A percentile compares a stretch with the other conserved stretches of the same genome.
Evolutionary conservation across 2,329 filamentous ascomycete genomes (phyloP).

Genomic region (Cryphonectria carpinicola): DNA sequence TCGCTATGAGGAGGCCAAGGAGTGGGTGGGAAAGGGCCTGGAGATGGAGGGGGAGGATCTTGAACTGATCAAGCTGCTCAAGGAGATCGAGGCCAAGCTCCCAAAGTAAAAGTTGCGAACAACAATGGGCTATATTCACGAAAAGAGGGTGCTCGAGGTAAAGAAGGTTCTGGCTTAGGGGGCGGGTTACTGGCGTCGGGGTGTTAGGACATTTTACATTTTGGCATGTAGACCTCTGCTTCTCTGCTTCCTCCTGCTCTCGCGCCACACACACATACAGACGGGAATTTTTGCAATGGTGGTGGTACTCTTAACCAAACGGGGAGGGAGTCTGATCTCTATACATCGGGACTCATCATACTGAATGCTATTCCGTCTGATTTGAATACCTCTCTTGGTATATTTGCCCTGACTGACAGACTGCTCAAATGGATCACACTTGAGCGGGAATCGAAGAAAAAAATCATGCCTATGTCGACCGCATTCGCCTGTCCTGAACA

Average conservation of each 20-base stretch:
- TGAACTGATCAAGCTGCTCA: slow-evolving; percentile 66
- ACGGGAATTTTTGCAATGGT: neutral
- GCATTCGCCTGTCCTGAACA: neutral
- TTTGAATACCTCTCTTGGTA: neutral
- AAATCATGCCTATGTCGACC: neutral
- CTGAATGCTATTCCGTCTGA: neutral
- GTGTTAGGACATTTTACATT: neutral
- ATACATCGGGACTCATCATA: neutral
- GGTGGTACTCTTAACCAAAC: neutral
- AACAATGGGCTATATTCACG: neutral
- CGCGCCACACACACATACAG: neutral
- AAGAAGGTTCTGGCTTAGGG: neutral
- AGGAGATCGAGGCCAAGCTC: slow-evolving; percentile 60
- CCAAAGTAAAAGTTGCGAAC: slow-evolving; percentile 28
- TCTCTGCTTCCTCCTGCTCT: neutral
- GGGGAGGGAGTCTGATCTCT: neutral
- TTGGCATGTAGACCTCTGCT: neutral
- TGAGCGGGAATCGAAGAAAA: neutral
- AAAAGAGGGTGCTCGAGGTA: neutral
- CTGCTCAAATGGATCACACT: neutral
- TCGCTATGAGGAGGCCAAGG: slow-evolving; percentile 76
- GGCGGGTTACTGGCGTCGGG: neutral
- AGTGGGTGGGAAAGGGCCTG: slow-evolving; percentile 76
- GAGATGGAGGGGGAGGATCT: slow-evolving; percentile 79
- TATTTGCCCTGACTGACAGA: neutral